A percentile compares a stretch with the other conserved stretches of the same genome.
These are phyloP conservation scores for Trametes cinnabarina DNA, from an alignment of 768 basidiomycete species.

Conservation along the genomic window DNA sequence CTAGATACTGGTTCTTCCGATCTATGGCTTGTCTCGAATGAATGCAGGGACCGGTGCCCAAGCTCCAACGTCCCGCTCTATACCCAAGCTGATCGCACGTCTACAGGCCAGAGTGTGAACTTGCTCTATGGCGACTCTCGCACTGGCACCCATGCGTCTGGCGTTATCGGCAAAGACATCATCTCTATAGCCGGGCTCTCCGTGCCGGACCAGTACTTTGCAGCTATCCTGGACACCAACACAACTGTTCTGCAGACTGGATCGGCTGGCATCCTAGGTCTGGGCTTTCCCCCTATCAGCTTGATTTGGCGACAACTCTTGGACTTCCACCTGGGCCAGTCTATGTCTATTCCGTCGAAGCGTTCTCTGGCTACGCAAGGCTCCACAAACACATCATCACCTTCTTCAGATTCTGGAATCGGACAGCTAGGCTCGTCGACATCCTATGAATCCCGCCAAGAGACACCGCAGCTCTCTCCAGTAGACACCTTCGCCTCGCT, in stretches of 20 bases:
- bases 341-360: background rate
- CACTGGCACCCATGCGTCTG: slow-evolving; percentile 67
- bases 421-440: background rate
- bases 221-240: slow-evolving; percentile 67
- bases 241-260: slow-evolving; percentile 56
- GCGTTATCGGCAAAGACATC: slow-evolving; percentile 58
- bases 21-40: slow-evolving; percentile 66
- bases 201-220: slow-evolving; percentile 55
- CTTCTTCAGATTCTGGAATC: slow-evolving; percentile 8
- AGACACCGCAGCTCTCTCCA: slow-evolving; percentile 1
- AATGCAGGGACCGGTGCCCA: slow-evolving; percentile 47
- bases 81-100: slow-evolving; percentile 46
- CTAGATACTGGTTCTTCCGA: slow-evolving; percentile 81
- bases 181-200: slow-evolving; percentile 54
- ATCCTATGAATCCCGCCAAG: background rate
- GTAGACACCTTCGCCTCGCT: slow-evolving; percentile 30
- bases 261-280: slow-evolving; percentile 66
- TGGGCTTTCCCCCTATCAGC: slow-evolving; percentile 67
- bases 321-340: slow-evolving; percentile 9
- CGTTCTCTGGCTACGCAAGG: background rate
- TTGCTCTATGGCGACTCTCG: slow-evolving; percentile 70
- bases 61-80: slow-evolving; percentile 44
- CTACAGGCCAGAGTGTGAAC: slow-evolving; percentile 43
- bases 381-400: background rate
- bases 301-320: slow-evolving; percentile 28